Base-by-base conservation (phyloP, 2,329 filamentous ascomycete genomes). In the Sphaerulina musiva region DNA sequence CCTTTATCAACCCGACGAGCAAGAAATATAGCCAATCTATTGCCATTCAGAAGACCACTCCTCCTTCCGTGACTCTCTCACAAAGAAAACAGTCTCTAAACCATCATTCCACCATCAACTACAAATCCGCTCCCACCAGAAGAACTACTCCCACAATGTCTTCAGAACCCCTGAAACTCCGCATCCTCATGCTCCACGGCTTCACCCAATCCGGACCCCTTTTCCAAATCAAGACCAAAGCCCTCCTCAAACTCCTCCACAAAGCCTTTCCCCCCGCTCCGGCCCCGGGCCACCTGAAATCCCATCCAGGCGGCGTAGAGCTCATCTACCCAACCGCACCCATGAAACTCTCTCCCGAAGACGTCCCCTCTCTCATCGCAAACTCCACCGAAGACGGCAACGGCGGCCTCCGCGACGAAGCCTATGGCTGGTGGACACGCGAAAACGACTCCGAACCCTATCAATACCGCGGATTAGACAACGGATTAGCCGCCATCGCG, bases 171-270 rank as follows among this genome's bases (percentile, higher is more conserved):
- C 48, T 46, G n/a, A 70, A 67, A 34, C 68, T 78, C 56, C 73
- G 73, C 48, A 69, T 78, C 56, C 69, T 78, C 55, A 76, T 77
- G 75, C 72, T 78, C 10, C 76, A 78, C 64, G 87, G 92, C 71
- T 96, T 84, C 80, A 95, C 92, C 6, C 92, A 97, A 77, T 95
- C 88, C 29, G 90, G 91, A 3, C 72, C 84, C 3, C 77, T 90
- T 59, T 96, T 96, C 80, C 85, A 83, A 69, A 81, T 85, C 70
- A 96, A 96, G 75, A 95, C 89, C 44, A 87, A 89, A 70, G 89
- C 89, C 9, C 77, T 96, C 1, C 83, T 90, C 64, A 95, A 96
- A 71, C 76, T 85, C 51, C 80, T 96, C 54, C 71, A 76, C 57
- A 95, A 95, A 68, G 74, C 82, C 29, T 86, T 96, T 59, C 79